A percentile compares a stretch with the other conserved stretches of the same genome.
These are phyloP conservation scores for Camellia lanceoleosa DNA, from an alignment of 148 eudicot genomes.

Conservation along the genomic window DNA sequence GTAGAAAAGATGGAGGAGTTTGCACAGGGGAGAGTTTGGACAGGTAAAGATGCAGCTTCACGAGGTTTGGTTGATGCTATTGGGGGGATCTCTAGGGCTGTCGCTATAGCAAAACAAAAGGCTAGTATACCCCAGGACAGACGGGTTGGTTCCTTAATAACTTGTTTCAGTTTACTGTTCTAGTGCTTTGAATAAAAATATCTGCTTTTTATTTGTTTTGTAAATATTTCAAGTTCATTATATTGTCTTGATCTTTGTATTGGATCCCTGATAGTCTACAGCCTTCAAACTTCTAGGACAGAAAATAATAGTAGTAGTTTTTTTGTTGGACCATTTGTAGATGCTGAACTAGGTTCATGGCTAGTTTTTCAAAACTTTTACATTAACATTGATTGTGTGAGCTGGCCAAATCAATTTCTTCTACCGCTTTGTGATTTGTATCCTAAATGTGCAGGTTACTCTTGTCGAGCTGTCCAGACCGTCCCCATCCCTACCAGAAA, in stretches of 20 bases:
- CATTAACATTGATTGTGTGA: no score
- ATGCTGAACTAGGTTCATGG: neutral
- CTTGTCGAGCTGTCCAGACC: constrained; percentile 76
- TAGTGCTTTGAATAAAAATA: neutral
- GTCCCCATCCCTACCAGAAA: constrained; percentile 58
- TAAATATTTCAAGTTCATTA: neutral
- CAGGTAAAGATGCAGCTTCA: constrained; percentile 75
- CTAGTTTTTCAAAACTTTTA: neutral
- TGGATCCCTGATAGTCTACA: neutral
- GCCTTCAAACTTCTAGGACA: neutral
- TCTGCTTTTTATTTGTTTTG: neutral
- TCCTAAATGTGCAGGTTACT: constrained; percentile 47
- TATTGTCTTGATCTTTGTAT: neutral
- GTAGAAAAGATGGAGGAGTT: constrained; percentile 84
- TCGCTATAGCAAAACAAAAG: constrained; percentile 89
- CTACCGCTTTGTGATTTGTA: neutral
- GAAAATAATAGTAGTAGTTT: no score
- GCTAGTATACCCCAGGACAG: constrained; percentile 73
- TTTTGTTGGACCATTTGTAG: neutral
- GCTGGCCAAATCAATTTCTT: neutral
- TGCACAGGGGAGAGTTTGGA: constrained; percentile 98
- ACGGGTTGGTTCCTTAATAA: constrained; percentile 37
- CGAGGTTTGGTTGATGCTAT: constrained; percentile 87
- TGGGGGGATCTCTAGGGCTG: constrained; percentile 81
- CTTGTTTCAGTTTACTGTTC: neutral